Percentiles rank a stretch among this genome's conserved stretches.
These are phyloP conservation scores for Cladorrhinum sp. DNA, from an alignment of 2,329 filamentous ascomycete genomes.

Conservation along the genomic window DNA sequence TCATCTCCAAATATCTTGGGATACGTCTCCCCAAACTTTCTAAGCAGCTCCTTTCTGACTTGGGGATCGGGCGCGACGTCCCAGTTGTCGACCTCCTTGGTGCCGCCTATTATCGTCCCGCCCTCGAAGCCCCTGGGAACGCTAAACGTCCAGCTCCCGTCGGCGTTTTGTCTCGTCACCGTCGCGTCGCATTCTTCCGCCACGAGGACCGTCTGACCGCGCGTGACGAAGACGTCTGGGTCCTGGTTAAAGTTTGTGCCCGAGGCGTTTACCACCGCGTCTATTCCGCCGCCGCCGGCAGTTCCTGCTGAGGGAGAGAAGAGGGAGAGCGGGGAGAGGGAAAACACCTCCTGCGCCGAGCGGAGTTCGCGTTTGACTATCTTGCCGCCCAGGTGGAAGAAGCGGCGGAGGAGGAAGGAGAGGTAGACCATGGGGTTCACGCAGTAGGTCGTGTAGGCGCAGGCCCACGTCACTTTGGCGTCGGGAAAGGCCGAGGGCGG, in stretches of 20 bases:
- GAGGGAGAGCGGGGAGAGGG: slow-evolving; percentile 5
- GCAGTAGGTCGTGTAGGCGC: slow-evolving; percentile 53
- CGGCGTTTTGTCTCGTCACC: slow-evolving; percentile 59
- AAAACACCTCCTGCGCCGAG: slow-evolving; percentile 39
- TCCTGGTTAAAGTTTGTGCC: slow-evolving; percentile 46
- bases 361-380: slow-evolving; percentile 36
- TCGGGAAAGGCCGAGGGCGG: slow-evolving; percentile 39
- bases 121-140: slow-evolving; percentile 60
- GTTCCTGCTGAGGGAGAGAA: too few species aligned
- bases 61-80: slow-evolving; percentile 45
- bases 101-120: slow-evolving; percentile 64
- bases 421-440: slow-evolving; percentile 55
- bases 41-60: slow-evolving; percentile 46
- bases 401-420: slow-evolving; percentile 42
- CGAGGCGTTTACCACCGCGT: slow-evolving; percentile 44
- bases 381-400: slow-evolving; percentile 38
- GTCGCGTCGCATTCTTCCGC: slow-evolving; percentile 38
- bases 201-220: slow-evolving; percentile 48
- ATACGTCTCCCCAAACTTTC: slow-evolving; percentile 35
- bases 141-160: slow-evolving; percentile 61
- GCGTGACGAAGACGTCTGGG: slow-evolving; percentile 40
- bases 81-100: slow-evolving; percentile 60
- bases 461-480: slow-evolving; percentile 41
- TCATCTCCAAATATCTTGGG: slow-evolving; percentile 31
- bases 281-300: slow-evolving; percentile 29